Conservation (phyloP, 2,329 filamentous ascomycete species). For the Nemania abortiva region DNA sequence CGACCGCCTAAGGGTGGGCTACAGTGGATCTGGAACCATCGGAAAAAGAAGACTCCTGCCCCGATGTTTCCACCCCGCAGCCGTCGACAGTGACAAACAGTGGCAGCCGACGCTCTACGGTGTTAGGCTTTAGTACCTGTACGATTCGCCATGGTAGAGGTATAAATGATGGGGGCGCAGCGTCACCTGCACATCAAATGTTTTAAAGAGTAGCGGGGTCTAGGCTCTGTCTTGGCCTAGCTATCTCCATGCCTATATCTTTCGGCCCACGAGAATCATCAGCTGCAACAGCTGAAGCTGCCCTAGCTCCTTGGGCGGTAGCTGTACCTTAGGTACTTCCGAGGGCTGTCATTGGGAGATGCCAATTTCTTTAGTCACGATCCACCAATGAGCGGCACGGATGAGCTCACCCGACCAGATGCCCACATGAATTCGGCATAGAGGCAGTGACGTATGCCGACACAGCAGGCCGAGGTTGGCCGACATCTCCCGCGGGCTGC, state of each 20-base stretch:
- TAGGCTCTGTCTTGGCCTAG: neutral
- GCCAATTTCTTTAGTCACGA: constrained; percentile 24
- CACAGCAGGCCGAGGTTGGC: constrained; percentile 42
- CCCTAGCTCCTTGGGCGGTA: neutral
- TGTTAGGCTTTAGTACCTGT: neutral
- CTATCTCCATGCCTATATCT: neutral
- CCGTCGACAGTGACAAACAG: neutral
- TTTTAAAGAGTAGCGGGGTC: constrained; percentile 8
- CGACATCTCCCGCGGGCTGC: no score
- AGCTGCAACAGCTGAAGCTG: constrained; percentile 16
- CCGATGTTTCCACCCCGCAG: constrained; percentile 13
- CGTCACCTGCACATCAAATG: constrained; percentile 31
- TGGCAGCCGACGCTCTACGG: neutral
- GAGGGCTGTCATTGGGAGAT: constrained; percentile 14
- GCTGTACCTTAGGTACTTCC: neutral
- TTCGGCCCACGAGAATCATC: constrained; percentile 13
- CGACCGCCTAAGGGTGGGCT: neutral
- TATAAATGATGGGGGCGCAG: constrained; percentile 9
- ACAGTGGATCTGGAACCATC: constrained; percentile 3
- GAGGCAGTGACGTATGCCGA: constrained; percentile 43
- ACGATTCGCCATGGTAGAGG: neutral
- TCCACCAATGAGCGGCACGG: constrained; percentile 30
- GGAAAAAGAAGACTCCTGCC: constrained; percentile 29
- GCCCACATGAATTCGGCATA: constrained; percentile 20
- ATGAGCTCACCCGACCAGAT: constrained; percentile 32